Evolutionary conservation across 1,284 basidiomycete genomes (phyloP).

Genomic region (Cutaneotrichosporon mucoides): DNA sequence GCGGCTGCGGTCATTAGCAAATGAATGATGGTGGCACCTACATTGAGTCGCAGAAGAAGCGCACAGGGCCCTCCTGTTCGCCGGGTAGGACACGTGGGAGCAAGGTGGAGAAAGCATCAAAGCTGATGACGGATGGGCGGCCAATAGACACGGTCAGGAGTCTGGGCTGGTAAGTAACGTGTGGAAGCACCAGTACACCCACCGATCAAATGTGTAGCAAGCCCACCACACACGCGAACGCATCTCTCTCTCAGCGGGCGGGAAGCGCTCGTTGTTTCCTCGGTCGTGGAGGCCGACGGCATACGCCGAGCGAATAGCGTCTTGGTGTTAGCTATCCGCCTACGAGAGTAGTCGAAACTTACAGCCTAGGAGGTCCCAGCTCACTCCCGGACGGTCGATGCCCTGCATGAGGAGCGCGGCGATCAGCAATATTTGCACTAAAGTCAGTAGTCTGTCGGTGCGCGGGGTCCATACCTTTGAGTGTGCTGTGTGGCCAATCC

Average conservation of each 20-base stretch:
- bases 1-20: constrained; percentile 5
- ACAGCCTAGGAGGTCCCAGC: constrained; percentile 23
- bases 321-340: background rate
- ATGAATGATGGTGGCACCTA: background rate
- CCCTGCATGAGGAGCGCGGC: constrained; percentile 22
- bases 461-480: too few species aligned
- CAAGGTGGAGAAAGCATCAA: constrained; percentile 1
- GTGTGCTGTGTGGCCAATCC: constrained; percentile 18
- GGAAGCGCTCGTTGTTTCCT: background rate
- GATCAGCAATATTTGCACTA: constrained; percentile 19
- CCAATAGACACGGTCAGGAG: constrained; percentile 18
- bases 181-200: background rate
- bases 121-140: constrained; percentile 14
- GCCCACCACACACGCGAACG: constrained; percentile 21
- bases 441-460: too few species aligned
- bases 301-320: constrained; percentile 18
- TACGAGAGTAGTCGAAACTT: too few species aligned
- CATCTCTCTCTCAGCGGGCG: constrained; percentile 12
- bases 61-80: constrained; percentile 2
- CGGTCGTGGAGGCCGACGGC: constrained; percentile 21
- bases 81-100: constrained; percentile 9
- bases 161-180: background rate
- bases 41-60: constrained; percentile 16
- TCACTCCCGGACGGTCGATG: constrained; percentile 14
- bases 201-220: constrained; percentile 21